These are phyloP conservation scores for Crepidotus variabilis DNA, from an alignment of 768 basidiomycete genomes.

Conservation along the genomic window DNA sequence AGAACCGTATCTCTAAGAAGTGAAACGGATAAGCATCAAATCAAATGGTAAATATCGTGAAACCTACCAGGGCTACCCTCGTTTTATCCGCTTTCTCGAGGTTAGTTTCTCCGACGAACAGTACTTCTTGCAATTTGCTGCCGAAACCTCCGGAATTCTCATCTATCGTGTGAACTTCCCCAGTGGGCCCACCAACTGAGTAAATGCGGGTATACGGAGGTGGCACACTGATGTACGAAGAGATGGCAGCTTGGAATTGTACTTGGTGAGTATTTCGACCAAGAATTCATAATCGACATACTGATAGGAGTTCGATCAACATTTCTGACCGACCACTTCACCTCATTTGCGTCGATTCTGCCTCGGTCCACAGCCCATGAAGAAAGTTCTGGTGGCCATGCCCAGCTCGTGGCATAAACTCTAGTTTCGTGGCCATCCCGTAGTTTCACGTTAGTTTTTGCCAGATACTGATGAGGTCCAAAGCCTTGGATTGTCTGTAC, in stretches of 20 bases:
- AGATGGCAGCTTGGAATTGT: conserved; percentile 39
- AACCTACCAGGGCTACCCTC: conserved; percentile 40
- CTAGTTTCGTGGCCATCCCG: background rate
- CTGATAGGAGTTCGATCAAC: conserved; percentile 45
- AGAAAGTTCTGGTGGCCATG: conserved; percentile 39
- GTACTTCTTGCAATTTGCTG: conserved; percentile 40
- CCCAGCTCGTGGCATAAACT: conserved; percentile 51
- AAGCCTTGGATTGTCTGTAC: conserved; percentile 39
- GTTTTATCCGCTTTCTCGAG: conserved; percentile 48
- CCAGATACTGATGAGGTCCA: conserved; percentile 52
- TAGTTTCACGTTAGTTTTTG: conserved; percentile 12
- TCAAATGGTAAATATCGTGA: background rate
- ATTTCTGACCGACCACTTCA: conserved; percentile 28
- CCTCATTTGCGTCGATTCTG: background rate
- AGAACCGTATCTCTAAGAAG: conserved; percentile 42
- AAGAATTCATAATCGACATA: conserved; percentile 17
- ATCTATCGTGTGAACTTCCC: conserved; percentile 41
- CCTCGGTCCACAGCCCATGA: conserved; percentile 38
- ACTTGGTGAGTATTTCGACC: background rate
- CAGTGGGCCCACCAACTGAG: conserved; percentile 48
- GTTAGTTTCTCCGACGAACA: conserved; percentile 41
- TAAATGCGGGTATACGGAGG: conserved; percentile 45
- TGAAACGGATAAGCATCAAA: no score
- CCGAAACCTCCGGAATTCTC: conserved; percentile 34
- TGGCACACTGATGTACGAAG: conserved; percentile 48